A percentile compares a stretch with the other conserved stretches of the same genome.
phyloP scores from a whole-genome alignment of 345 rosid genomes.

The Sapria himalayana region DNA sequence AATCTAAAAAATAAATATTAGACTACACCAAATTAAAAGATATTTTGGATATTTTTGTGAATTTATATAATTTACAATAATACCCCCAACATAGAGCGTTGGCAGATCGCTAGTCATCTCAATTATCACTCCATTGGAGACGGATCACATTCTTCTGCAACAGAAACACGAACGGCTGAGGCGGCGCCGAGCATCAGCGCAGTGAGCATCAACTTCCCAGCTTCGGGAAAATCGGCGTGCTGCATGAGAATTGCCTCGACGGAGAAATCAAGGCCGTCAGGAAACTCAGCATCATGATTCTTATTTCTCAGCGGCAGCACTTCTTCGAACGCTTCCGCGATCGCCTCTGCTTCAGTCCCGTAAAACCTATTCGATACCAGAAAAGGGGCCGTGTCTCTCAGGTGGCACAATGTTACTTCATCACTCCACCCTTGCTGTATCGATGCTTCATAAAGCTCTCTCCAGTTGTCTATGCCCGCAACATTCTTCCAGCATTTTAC shows the following conservation, averaged over 20 bases:
- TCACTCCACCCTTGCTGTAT: conserved; percentile 69
- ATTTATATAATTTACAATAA: too few species aligned
- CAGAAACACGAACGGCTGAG: too few species aligned
- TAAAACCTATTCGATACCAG: conserved; percentile 60
- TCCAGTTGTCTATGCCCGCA: conserved; percentile 66
- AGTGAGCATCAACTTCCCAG: conserved; percentile 70
- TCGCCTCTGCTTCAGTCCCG: conserved; percentile 35
- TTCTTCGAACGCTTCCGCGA: conserved; percentile 43
- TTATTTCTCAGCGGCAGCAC: conserved; percentile 56
- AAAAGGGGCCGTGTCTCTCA: conserved; percentile 45
- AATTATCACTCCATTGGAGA: conserved; percentile 14
- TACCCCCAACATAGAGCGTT: too few species aligned
- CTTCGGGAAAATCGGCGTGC: conserved; percentile 63
- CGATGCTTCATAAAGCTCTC: conserved; percentile 37
- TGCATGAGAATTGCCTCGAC: conserved; percentile 73
- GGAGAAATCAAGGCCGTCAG: conserved; percentile 18
- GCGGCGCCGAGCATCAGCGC: conserved; percentile 63
- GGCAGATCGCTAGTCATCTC: too few species aligned
- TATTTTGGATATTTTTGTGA: too few species aligned
- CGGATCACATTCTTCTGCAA: conserved; percentile 12
- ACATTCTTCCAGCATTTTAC: conserved; percentile 88
- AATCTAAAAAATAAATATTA: too few species aligned
- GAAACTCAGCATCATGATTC: conserved; percentile 10
- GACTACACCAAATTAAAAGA: too few species aligned
- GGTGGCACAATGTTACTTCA: conserved; percentile 45